Evolutionary conservation across 495 filamentous ascomycete genomes (phyloP), one percentile per base, ranked within the genome.

Genomic region (Penicillium manginii): DNA sequence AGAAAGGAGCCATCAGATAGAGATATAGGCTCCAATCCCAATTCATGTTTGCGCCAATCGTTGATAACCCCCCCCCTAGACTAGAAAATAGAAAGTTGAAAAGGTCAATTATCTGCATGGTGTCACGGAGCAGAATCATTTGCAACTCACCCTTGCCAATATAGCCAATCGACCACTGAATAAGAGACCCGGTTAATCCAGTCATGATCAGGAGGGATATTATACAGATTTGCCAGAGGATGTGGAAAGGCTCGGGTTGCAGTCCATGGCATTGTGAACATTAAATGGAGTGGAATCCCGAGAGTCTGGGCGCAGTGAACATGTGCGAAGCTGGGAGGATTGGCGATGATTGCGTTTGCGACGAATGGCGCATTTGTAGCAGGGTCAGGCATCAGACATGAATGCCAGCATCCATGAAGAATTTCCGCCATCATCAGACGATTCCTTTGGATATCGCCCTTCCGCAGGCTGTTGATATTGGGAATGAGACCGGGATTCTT

Each of bases 281-380:
- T 85, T 54, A 89, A 69, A 61, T 88, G 86, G 9, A 88, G 60
- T 10, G 86, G 86, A 31, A 88, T 79, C 1, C 78, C 77, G 6
- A 89, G 62, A 21, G 78, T 81, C 66, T 88, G 77, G 0, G 84
- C 86, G 60, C 82, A 86, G 61, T 88, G 85, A 0, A 88, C 61
- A 74, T 88, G 86, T 2, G 85, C 86, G 66, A 89, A 86, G 54
- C 80, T 84, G 1, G 84, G 84, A 1, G 86, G 86, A 65, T 88
- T 88, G 0, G 86, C 85, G 58, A 89, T 86, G 45, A 89, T 88
- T 12, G 79, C 83, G 55, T 88, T 82, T 0, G 86, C 86, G 4
- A 88, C 77, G 66, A 89, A 88, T 0, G 84, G 84, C 54, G 62
- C 43, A 15, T 57, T 26, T 10, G 51, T 64, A 8, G 66, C 48